These are phyloP conservation scores for Cynara cardunculus DNA, from an alignment of 129 eudicot genomes.

Conservation along the genomic window DNA sequence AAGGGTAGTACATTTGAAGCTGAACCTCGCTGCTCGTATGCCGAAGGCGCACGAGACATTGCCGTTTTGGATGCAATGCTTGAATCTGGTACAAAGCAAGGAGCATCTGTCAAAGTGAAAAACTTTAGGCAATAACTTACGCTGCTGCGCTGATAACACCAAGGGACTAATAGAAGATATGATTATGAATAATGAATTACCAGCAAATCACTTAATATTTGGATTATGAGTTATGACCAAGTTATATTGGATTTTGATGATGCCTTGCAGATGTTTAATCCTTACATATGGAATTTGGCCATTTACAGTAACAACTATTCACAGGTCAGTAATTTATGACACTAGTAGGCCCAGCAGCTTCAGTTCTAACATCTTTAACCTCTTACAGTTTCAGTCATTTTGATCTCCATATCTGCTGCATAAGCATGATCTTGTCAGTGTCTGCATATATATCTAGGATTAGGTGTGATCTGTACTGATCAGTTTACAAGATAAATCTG, in stretches of 20 bases:
- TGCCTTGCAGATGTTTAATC: constrained; percentile 23
- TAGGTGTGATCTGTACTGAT: constrained; percentile 17
- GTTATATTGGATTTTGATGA: not conserved
- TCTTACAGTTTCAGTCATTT: constrained; percentile 6
- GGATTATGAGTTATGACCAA: not conserved
- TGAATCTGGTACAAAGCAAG: constrained; percentile 71
- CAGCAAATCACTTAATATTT: not conserved
- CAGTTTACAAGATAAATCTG: not conserved
- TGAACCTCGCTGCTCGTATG: constrained; percentile 54
- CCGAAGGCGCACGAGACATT: constrained; percentile 78
- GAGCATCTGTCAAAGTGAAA: constrained; percentile 52
- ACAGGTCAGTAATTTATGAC: constrained; percentile 10
- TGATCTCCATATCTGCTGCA: constrained; percentile 39
- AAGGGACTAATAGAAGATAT: not conserved
- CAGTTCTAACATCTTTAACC: constrained; percentile 5
- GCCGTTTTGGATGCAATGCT: constrained; percentile 81
- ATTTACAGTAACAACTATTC: constrained; percentile 15
- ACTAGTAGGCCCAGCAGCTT: constrained; percentile 21
- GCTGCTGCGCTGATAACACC: not conserved
- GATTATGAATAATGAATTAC: not conserved
- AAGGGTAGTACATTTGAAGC: constrained; percentile 31
- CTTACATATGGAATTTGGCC: constrained; percentile 19
- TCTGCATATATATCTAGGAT: constrained; percentile 22
- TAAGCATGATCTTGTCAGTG: constrained; percentile 21
- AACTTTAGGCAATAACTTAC: constrained; percentile 26